Evolutionary conservation across 441 rosid genomes (phyloP).

Genomic region (Monsonia emarginata): DNA sequence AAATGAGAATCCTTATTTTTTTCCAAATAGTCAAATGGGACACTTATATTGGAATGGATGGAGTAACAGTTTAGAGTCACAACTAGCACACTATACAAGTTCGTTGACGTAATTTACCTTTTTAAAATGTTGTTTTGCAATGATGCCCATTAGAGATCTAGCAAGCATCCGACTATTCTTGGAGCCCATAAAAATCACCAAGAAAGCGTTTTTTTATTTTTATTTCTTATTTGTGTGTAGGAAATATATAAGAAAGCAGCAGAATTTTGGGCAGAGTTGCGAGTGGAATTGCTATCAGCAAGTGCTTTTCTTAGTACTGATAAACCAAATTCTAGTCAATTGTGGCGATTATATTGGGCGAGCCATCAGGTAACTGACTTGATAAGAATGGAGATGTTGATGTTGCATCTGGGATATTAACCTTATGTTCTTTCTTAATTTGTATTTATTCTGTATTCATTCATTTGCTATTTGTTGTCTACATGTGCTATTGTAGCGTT

Average conservation of each 20-base stretch:
- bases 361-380: slow-evolving; percentile 75
- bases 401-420: neutral
- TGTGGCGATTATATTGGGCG: slow-evolving; percentile 99
- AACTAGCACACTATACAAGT: neutral
- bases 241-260: slow-evolving; percentile 92
- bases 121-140: neutral
- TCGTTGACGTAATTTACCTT: neutral
- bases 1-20: too few relatives aligned
- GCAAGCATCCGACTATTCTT: neutral
- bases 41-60: too few relatives aligned
- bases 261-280: slow-evolving; percentile 97
- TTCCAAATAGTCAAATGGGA: too few relatives aligned
- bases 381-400: slow-evolving; percentile 1
- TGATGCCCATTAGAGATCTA: neutral
- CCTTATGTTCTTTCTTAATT: slow-evolving; percentile 1
- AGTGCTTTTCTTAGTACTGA: slow-evolving; percentile 72
- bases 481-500: slow-evolving; percentile 53
- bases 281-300: slow-evolving; percentile 88
- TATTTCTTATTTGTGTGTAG: slow-evolving; percentile 23
- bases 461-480: slow-evolving; percentile 14
- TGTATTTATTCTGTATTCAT: slow-evolving; percentile 5
- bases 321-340: slow-evolving; percentile 71
- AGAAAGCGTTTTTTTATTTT: neutral
- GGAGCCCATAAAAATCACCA: neutral
- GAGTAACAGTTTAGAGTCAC: too few relatives aligned